Conservation (phyloP, 495 filamentous ascomycete genomes). For the Podospora sp. region DNA sequence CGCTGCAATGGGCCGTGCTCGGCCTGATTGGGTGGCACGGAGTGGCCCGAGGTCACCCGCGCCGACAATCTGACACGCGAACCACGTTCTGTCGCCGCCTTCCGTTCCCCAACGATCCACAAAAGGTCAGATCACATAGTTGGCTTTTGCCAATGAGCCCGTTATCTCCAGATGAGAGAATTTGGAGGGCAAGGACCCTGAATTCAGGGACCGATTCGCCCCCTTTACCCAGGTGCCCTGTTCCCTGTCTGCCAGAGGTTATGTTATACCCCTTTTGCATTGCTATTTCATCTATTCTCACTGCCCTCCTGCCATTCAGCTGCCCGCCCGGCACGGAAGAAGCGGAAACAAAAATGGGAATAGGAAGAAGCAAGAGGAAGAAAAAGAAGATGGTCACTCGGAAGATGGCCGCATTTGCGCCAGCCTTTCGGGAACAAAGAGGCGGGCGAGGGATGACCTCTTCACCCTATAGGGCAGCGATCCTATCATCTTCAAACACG, state of each 20-base stretch:
- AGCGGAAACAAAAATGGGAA: neutral
- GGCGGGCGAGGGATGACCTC: neutral
- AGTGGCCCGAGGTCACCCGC: neutral
- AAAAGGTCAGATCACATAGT: neutral
- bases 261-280: conserved; percentile 2
- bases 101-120: neutral
- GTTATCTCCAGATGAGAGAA: neutral
- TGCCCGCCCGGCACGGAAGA: conserved; percentile 3
- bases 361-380: neutral
- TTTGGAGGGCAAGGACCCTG: conserved; percentile 10
- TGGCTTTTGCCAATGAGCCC: neutral
- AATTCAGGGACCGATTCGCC: conserved; percentile 3
- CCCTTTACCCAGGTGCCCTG: neutral
- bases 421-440: conserved; percentile 2
- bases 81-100: conserved; percentile 1
- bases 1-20: neutral
- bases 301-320: neutral
- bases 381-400: neutral
- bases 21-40: conserved; percentile 1
- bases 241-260: neutral
- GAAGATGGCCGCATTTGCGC: conserved; percentile 1
- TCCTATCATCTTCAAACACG: conserved; percentile 20
- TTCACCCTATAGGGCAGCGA: conserved; percentile 18
- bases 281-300: conserved; percentile 11
- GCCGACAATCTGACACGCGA: conserved; percentile 4